Base-by-base conservation (phyloP, 495 filamentous ascomycete genomes). In the Trichoderma reesei region DNA sequence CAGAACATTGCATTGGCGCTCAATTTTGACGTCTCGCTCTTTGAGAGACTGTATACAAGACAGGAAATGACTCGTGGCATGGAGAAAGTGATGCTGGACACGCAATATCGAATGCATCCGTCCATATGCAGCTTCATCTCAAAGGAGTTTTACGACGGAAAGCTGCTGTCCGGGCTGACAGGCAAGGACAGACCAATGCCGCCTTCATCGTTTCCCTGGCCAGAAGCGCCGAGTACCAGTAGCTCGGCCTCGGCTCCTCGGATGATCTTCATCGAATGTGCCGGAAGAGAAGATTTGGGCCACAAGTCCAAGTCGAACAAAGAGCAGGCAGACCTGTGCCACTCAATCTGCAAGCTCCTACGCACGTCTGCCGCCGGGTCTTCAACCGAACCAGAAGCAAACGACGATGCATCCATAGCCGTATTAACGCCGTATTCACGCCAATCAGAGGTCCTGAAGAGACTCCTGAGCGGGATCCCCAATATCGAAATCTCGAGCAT, bases 91-190 rank as follows among this genome's bases (percentile, higher is more conserved):
- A 83, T 83, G 79, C 72, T 83, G 5, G 78, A 83, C 64, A 80
- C 75, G 3, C 81, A 83, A 60, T 82, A 82, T 67, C 76, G 81
- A n/a, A 83, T 83, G 79, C 79, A 82, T 63, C 63, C 60, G 2
- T 68, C 66, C 3, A 79, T 83, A 44, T 80, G 79, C 65, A 61
- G 46, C 9, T 79, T 81, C 64, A 75, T 70, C 64, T 82, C 80
- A 1, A 44, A 62, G 0, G 79, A 82, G 65, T 83, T 83, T 66
- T 83, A 83, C 62, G 67, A 75, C 2, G 70, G 72, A 14, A 73
- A 69, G 33, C 72, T 83, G 7, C 66, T 65, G 16, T 81, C 81
- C 1, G 79, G 75, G 0, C 70, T 79, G 13, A 13, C 33, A 13
- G 68, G 68, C 14, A 34, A 44, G 11, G 60, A 60, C 3, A 67